Evolutionary conservation across 2,329 filamentous ascomycete genomes (phyloP), one percentile per base, ranked within the genome.

Genomic region (Chrysosporium queenslandicum): DNA sequence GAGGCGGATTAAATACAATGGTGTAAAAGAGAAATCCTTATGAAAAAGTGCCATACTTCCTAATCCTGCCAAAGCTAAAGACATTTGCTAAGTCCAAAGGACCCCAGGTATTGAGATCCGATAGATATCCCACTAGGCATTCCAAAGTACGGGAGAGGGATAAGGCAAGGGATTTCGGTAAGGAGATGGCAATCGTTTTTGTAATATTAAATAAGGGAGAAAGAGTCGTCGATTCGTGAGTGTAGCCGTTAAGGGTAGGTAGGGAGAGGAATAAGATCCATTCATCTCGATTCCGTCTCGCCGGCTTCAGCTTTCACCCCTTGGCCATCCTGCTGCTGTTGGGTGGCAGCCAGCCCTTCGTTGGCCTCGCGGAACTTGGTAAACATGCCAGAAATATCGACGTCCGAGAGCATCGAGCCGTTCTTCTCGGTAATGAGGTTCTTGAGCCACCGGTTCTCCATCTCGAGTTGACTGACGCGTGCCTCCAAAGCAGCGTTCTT

Each of bases 351-450:
- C 1, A 11, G 4, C 16, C 56, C 58, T 51, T 62, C 59, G 46
- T 59, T 59, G 53, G 56, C 62, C 47, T 70, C 68, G 51, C 58
- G 67, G 43, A 68, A 71, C 52, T 71, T 68, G 55, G 66, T 66
- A 59, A 68, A 70, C 53, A 71, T 61, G 9, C 61, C 63, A 1
- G 66, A 64, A 21, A 72, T 64, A 52, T 73, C 70, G 18, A 67
- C 67, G 54, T 71, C 69, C 4, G 65, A 67, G 45, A 69, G 60
- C 52, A 58, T 52, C 4, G 55, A 36, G 53, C 83, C 84, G 60
- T 87, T 87, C 76, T 90, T 91, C 68, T 90, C 86, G 47, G 86
- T 85, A 43, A 91, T 80, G 34, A 89, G 74, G 66, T 85, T 84
- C 75, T 86, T 86, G 58, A 89, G 71, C 85, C 85, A 88, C 65